These are phyloP conservation scores for Boletus mariae DNA, from an alignment of 1,284 basidiomycete genomes.

Conservation along the genomic window DNA sequence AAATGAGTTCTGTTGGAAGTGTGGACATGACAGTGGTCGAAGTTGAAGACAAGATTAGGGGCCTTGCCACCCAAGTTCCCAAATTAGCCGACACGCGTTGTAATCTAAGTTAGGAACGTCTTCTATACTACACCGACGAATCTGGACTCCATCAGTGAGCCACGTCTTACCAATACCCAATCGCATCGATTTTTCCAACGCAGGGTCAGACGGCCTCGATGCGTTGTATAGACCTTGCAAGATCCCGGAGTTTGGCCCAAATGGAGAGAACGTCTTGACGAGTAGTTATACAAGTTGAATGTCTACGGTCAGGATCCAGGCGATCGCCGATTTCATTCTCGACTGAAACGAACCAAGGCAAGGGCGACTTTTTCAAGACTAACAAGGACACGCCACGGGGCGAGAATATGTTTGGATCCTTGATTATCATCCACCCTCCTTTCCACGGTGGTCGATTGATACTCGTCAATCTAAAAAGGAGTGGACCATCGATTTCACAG, in stretches of 20 bases:
- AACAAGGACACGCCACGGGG: conserved; percentile 34
- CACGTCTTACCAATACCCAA: background rate
- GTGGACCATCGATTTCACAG: conserved; percentile 26
- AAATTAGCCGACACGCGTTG: no score
- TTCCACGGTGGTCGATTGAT: conserved; percentile 37
- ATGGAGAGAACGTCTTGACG: conserved; percentile 6
- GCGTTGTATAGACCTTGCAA: conserved; percentile 10
- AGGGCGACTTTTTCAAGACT: conserved; percentile 20
- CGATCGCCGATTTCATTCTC: conserved; percentile 5
- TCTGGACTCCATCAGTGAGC: background rate
- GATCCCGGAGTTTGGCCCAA: conserved; percentile 10
- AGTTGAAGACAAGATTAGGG: background rate
- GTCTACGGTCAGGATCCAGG: conserved; percentile 32
- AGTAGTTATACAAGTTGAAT: conserved; percentile 36
- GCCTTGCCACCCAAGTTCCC: no score
- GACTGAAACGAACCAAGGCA: conserved; percentile 6
- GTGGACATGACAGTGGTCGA: background rate
- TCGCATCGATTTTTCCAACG: conserved; percentile 6
- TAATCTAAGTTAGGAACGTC: no score
- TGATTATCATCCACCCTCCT: conserved; percentile 40
- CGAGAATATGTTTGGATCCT: conserved; percentile 37
- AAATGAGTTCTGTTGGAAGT: background rate
- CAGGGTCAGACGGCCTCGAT: background rate
- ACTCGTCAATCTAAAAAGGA: conserved; percentile 25
- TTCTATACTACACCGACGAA: conserved; percentile 4